phyloP scores from a whole-genome alignment of 225 moss, liverwort and hornwort genomes.

The Climacium dendroides region DNA sequence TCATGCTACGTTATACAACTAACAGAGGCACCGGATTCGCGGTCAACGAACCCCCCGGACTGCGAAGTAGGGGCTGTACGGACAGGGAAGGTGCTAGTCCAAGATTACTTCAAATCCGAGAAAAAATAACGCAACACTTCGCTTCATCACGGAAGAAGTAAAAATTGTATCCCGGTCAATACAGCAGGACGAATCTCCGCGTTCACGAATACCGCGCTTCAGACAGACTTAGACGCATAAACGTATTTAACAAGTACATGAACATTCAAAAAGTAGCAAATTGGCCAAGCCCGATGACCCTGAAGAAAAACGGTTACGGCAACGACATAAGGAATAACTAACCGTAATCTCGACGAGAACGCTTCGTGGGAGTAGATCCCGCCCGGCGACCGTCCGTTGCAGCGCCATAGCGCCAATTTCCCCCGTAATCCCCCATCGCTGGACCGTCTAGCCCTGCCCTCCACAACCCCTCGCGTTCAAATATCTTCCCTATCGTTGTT shows the following conservation, averaged over 20 bases:
- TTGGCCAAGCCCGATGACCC: background rate
- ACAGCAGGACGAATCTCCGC: background rate
- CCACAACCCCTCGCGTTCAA: constrained; percentile 50
- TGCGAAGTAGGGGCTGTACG: background rate
- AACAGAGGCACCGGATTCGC: background rate
- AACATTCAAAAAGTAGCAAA: background rate
- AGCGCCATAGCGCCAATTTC: constrained; percentile 62
- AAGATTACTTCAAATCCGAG: background rate
- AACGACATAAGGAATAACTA: constrained; percentile 27
- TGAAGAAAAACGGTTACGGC: constrained; percentile 1
- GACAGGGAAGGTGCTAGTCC: background rate
- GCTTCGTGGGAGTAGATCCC: constrained; percentile 85
- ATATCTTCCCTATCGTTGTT: constrained; percentile 32
- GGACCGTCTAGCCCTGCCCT: constrained; percentile 50
- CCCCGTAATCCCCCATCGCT: constrained; percentile 77
- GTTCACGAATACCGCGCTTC: background rate
- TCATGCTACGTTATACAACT: background rate
- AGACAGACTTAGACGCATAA: background rate
- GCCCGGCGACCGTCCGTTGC: constrained; percentile 72
- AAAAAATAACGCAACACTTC: background rate
- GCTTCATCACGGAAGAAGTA: background rate
- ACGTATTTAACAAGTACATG: background rate
- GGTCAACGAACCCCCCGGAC: background rate
- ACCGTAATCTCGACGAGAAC: constrained; percentile 97
- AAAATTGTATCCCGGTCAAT: background rate